These are phyloP conservation scores for Thecaphora frezii DNA, from an alignment of 1,284 basidiomycete species.

Conservation along the genomic window DNA sequence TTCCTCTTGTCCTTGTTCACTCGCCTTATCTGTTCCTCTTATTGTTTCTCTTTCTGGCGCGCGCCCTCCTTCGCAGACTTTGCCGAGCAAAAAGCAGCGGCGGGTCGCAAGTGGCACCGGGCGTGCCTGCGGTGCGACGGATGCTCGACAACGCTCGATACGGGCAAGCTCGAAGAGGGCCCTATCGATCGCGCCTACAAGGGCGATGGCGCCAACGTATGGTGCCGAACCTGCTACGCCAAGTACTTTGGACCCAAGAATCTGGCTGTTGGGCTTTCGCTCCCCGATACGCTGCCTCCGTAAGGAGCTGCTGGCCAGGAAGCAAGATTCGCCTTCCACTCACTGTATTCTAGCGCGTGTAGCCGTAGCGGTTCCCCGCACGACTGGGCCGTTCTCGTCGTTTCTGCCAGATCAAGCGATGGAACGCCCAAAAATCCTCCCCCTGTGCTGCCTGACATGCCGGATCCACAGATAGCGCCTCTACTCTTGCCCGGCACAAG, in stretches of 20 bases:
- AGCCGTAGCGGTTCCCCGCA: too few relatives aligned
- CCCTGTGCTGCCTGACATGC: too few relatives aligned
- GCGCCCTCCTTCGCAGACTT: slow-evolving; percentile 43
- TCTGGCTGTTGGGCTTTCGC: slow-evolving; percentile 27
- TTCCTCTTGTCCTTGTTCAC: too few relatives aligned
- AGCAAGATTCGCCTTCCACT: too few relatives aligned
- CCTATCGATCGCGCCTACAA: slow-evolving; percentile 18
- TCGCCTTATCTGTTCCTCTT: too few relatives aligned
- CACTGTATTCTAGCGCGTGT: too few relatives aligned
- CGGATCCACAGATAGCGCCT: too few relatives aligned
- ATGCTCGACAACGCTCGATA: slow-evolving; percentile 48
- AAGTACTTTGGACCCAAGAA: slow-evolving; percentile 45
- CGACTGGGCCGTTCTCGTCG: background rate
- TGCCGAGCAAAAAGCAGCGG: slow-evolving; percentile 54
- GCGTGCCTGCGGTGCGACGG: slow-evolving; percentile 55
- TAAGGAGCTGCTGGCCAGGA: background rate
- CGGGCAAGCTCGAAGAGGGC: slow-evolving; percentile 52
- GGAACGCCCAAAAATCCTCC: background rate
- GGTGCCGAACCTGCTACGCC: slow-evolving; percentile 55
- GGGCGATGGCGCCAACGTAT: slow-evolving; percentile 37
- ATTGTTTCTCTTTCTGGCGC: background rate
- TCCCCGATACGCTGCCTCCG: slow-evolving; percentile 29
- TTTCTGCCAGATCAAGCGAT: too few relatives aligned
- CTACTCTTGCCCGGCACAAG: too few relatives aligned
- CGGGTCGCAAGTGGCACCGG: slow-evolving; percentile 53